phyloP scores from a whole-genome alignment of 306 rosid genomes.

The Acacia melanoxylon region DNA sequence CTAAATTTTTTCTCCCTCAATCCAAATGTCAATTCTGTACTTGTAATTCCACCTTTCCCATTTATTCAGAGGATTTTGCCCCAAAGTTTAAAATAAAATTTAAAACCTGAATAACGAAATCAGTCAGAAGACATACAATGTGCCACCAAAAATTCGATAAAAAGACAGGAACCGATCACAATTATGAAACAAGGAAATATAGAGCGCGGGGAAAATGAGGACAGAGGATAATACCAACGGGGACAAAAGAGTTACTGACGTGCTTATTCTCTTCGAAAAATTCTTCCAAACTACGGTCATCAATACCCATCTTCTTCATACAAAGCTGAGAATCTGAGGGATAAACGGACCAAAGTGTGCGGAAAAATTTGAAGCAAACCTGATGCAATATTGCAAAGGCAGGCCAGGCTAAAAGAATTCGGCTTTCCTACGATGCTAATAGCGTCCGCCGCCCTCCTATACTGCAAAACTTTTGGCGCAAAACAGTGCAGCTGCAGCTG shows the following conservation, averaged over 20 bases:
- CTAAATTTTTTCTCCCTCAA: not conserved
- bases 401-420: no score
- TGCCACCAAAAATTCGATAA: not conserved
- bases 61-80: not conserved
- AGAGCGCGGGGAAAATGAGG: not conserved
- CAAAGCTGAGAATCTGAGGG: not conserved
- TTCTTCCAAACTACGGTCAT: conserved; percentile 57
- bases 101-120: not conserved
- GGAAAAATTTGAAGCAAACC: not conserved
- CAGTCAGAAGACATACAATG: not conserved
- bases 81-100: no score
- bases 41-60: not conserved
- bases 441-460: no score
- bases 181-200: not conserved
- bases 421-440: no score
- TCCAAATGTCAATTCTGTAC: conserved; percentile 12
- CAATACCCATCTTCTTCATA: conserved; percentile 44
- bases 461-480: no score
- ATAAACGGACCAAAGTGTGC: conserved; percentile 6
- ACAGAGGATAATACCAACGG: conserved; percentile 56
- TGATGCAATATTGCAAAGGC: no score
- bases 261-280: conserved; percentile 71
- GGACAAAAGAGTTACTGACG: conserved; percentile 77
- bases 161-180: not conserved
- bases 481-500: no score